Conservation (phyloP, 2,329 filamentous ascomycete species). For the Pseudogymnoascus verrucosus region DNA sequence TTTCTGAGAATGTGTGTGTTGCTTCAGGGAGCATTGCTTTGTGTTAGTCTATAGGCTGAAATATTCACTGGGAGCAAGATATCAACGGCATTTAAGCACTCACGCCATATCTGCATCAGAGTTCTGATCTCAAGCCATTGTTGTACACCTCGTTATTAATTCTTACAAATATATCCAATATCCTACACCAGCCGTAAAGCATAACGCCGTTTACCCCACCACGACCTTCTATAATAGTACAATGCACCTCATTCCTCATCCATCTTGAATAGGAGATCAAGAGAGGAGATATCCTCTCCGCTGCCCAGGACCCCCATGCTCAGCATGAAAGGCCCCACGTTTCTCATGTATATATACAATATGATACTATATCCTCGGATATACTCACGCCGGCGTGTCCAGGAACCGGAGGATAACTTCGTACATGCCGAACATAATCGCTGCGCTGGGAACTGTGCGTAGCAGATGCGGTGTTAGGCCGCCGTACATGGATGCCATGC, state of each 20-base stretch:
- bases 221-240: constrained; percentile 6
- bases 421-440: constrained; percentile 93
- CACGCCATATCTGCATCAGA: not conserved
- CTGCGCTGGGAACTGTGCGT: constrained; percentile 82
- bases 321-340: constrained; percentile 1
- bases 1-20: not conserved
- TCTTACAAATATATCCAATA: constrained; percentile 8
- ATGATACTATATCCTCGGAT: constrained; percentile 2
- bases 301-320: not conserved
- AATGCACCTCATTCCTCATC: constrained; percentile 3
- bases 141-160: constrained; percentile 3
- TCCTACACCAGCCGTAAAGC: constrained; percentile 7
- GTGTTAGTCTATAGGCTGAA: not conserved
- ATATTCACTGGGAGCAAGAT: not conserved
- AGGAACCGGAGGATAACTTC: constrained; percentile 30
- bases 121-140: not conserved
- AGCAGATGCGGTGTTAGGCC: constrained; percentile 87
- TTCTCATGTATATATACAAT: constrained; percentile 7
- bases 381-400: constrained; percentile 21
- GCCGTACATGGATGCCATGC: constrained; percentile 77
- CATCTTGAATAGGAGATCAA: constrained; percentile 9
- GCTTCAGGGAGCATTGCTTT: not conserved
- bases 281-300: not conserved
- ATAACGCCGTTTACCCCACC: constrained; percentile 1
- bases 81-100: not conserved